Evolutionary conservation across 1,284 basidiomycete species (phyloP), one percentile per base, ranked within the genome.

Genomic region (Cutaneotrichosporon mucoides): DNA sequence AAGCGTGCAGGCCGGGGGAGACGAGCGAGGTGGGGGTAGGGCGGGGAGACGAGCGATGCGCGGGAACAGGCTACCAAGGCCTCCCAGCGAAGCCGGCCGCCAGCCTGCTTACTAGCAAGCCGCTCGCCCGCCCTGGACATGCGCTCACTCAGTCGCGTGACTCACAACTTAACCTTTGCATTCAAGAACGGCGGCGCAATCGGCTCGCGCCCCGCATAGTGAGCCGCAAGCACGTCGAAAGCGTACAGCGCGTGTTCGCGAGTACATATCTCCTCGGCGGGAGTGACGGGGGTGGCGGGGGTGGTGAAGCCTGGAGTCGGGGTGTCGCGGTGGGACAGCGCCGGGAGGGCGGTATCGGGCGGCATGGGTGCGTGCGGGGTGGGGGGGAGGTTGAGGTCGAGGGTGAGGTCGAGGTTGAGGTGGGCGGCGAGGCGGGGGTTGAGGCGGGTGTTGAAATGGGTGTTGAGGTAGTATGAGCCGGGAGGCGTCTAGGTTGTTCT

Each of bases 241-340:
- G 81, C 82, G 69, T 79, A 82, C 66, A 71, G 72, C 33, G 78
- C 79, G 67, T 83, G 81, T 42, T 76, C 75, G 1, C 57, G 41
- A 36, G 67, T 72, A 60, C 73, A 76, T 15, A 64, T 61, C 11
- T 54, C 53, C 49, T 57, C 56, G 37, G 53, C 54, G 13, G 61
- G 62, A 0, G 52, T 58, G 56, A 47, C 56, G 34, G 65, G 58
- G 10, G 58, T 60, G n/a, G 57, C 57, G 24, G 54, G 59, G 15
- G 55, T 51, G n/a, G 62, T 60, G 38, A 55, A 53, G 36, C 47
- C 57, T 3, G 62, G 62, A 2, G 64, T 63, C 11, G 57, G 46
- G 13, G 59, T 58, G 34, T 44, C 56, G 16, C 50, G 24, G 8
- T 48, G 47, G 2, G 54, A 56, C 35, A 60, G 49, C 11, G 52